Evolutionary conservation across 257 asterid species (phyloP), one percentile per base, ranked within the genome.

Genomic region (Leptodermis oblonga): DNA sequence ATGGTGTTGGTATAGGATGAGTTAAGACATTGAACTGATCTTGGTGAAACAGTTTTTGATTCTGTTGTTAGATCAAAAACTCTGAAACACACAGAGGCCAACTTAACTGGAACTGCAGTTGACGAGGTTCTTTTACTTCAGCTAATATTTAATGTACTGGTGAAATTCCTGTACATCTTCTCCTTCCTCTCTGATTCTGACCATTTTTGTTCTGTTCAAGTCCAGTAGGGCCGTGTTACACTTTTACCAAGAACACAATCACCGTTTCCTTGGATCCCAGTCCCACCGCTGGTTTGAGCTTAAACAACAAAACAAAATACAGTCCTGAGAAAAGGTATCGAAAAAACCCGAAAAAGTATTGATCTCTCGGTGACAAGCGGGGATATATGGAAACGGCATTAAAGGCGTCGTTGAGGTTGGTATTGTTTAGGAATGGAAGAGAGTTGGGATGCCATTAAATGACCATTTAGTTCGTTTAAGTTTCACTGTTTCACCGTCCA

Each of bases 141-240:
- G 43, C 43, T 46, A 46, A 0, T 46, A 9, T 46, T 46, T 46
- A 46, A 11, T 46, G 52, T 46, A 61, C 74, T 74, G 31, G 9
- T 12, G n/a, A 41, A 67, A 46, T 65, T 22, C 60, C 64, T 26
- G 60, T 48, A 56, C 79, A n/a, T 33, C 42, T 58, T 61, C n/a
- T n/a, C n/a, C 13, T 56, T 59, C 62, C 53, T 53, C 53, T 75
- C n/a, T n/a, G n/a, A n/a, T n/a, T n/a, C n/a, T 75, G 68, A 54
- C 62, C 72, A 10, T n/a, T 53, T 14, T 23, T 51, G 23, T 9
- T 69, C 64, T 39, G 51, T 7, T 41, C 25, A 18, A 8, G 65
- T 36, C 28, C n/a, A 69, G 2, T 41, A 54, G 65, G 43, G 15
- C 22, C 65, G 34, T 39, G 13, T n/a, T 6, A n/a, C n/a, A n/a